A percentile compares a stretch with the other conserved stretches of the same genome.
These are phyloP conservation scores for Homolaphlyctis polyrhiza DNA, from an alignment of 371 early-diverging fungal species.

Conservation along the genomic window DNA sequence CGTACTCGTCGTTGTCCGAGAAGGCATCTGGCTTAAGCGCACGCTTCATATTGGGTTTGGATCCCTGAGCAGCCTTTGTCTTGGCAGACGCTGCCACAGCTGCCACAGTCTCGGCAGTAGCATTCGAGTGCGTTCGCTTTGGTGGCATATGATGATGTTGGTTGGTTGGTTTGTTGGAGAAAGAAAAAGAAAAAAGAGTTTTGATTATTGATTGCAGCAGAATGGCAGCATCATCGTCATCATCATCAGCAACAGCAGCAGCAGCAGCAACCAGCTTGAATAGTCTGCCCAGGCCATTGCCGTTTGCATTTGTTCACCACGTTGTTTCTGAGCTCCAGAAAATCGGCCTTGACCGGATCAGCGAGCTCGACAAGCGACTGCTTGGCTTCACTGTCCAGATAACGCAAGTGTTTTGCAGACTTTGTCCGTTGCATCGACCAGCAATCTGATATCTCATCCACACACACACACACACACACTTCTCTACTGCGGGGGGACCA, in stretches of 20 bases:
- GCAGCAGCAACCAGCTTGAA: too few species aligned
- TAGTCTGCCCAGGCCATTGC: too few species aligned
- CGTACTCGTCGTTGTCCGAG: conserved; percentile 9
- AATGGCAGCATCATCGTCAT: too few species aligned
- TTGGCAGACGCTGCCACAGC: neutral
- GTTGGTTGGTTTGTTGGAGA: too few species aligned
- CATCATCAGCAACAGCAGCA: too few species aligned
- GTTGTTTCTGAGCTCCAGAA: neutral
- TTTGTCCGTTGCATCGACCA: neutral
- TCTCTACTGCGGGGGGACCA: neutral
- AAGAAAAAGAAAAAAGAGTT: neutral
- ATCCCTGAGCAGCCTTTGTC: neutral
- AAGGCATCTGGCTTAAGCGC: neutral
- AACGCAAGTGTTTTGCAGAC: neutral
- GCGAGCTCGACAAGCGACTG: neutral
- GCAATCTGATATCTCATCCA: too few species aligned
- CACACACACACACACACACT: neutral
- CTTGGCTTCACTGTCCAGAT: neutral
- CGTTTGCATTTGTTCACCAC: neutral
- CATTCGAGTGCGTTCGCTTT: neutral
- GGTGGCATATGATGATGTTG: too few species aligned
- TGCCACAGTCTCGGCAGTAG: neutral
- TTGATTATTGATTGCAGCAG: neutral
- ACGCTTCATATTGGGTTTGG: neutral
- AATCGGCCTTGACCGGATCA: neutral